Evolutionary conservation across 345 rosid genomes (phyloP).

Genomic region (Nephelium lappaceum): DNA sequence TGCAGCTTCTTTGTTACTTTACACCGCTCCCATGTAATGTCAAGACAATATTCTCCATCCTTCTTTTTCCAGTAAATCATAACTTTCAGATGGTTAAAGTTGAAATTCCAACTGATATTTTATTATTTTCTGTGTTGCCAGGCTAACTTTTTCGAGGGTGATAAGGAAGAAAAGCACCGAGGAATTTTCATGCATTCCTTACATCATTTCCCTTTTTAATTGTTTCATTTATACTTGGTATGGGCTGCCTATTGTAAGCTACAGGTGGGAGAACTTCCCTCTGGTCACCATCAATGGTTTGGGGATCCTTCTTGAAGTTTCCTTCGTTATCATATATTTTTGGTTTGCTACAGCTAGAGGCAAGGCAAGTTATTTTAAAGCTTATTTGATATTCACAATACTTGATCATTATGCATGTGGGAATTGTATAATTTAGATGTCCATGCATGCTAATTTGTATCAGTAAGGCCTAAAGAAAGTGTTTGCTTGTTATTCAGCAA

Average conservation of each 20-base stretch:
- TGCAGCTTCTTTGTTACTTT: constrained; percentile 75
- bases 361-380: constrained; percentile 50
- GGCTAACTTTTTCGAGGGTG: constrained; percentile 75
- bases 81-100: neutral
- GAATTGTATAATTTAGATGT: neutral
- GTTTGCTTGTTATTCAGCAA: neutral
- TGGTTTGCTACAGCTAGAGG: constrained; percentile 51
- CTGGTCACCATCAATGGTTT: constrained; percentile 72
- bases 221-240: constrained; percentile 88
- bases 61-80: neutral
- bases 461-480: too few species aligned
- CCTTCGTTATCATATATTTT: constrained; percentile 63
- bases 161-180: constrained; percentile 71
- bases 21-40: constrained; percentile 70
- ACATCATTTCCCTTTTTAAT: constrained; percentile 57
- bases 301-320: constrained; percentile 68
- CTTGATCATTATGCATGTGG: neutral
- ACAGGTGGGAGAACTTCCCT: constrained; percentile 78
- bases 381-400: neutral
- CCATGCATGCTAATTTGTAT: neutral
- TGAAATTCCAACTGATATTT: neutral
- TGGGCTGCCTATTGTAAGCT: constrained; percentile 81
- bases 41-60: neutral
- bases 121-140: constrained; percentile 28
- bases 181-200: constrained; percentile 83